Evolutionary conservation across 306 rosid species (phyloP).

Genomic region (Medicago lupulina): DNA sequence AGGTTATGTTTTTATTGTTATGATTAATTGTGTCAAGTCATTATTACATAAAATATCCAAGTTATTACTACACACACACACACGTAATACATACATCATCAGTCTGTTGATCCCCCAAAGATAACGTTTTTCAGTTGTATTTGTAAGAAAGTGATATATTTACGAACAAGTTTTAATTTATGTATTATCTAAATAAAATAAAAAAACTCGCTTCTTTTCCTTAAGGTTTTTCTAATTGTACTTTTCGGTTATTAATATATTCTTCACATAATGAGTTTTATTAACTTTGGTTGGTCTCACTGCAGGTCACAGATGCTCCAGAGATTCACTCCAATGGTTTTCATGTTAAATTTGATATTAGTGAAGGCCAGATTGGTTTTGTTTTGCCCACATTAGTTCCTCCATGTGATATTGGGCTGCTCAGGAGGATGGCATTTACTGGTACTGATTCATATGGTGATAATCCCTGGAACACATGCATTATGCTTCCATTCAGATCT

Average conservation of each 20-base stretch:
- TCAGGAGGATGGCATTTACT: conserved; percentile 64
- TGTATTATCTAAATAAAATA: background rate
- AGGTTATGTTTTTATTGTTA: background rate
- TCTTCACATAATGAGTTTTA: conserved; percentile 24
- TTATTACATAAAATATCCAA: background rate
- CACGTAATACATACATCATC: background rate
- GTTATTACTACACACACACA: background rate
- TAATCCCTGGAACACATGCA: conserved; percentile 85
- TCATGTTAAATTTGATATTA: conserved; percentile 91
- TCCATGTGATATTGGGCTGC: conserved; percentile 66
- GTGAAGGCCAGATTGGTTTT: conserved; percentile 97
- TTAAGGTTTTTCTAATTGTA: background rate
- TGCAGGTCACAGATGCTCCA: conserved; percentile 95
- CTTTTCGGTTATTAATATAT: conserved; percentile 8
- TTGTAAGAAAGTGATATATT: background rate
- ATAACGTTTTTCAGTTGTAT: background rate
- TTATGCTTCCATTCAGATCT: conserved; percentile 87
- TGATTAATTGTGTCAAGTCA: background rate
- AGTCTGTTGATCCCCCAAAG: background rate
- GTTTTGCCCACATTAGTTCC: conserved; percentile 86
- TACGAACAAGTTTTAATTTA: background rate
- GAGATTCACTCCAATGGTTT: conserved; percentile 98
- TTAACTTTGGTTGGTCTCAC: conserved; percentile 34
- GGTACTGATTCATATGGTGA: conserved; percentile 50
- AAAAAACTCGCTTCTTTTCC: background rate